phyloP scores from a whole-genome alignment of 1,139 yeast species.

The Saccharomycopsis hybrid region DNA sequence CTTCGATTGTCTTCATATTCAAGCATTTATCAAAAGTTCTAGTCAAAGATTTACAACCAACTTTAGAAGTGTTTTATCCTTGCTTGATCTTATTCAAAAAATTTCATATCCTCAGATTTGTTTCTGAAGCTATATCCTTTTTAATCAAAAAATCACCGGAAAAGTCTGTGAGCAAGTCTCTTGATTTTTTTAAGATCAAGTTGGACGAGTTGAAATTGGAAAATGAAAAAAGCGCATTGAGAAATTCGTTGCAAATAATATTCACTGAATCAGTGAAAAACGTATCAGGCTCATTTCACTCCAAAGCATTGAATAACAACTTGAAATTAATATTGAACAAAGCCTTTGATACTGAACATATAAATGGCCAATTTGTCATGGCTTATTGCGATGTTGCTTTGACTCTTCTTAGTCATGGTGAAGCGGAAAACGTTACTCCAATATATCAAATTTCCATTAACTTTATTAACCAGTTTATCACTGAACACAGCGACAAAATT shows the following conservation, averaged over 20 bases:
- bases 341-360: conserved; percentile 21
- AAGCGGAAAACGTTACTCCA: conserved; percentile 44
- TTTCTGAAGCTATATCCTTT: conserved; percentile 88
- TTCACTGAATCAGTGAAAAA: conserved; percentile 73
- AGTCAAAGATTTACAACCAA: conserved; percentile 46
- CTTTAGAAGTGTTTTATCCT: conserved; percentile 62
- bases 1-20: conserved; percentile 80
- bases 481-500: background rate
- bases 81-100: conserved; percentile 47
- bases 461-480: conserved; percentile 21
- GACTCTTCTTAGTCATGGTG: conserved; percentile 57
- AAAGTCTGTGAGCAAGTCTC: conserved; percentile 41
- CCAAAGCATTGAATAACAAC: conserved; percentile 52
- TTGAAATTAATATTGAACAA: conserved; percentile 33
- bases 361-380: conserved; percentile 28
- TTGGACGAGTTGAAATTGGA: conserved; percentile 35
- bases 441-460: conserved; percentile 37
- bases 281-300: conserved; percentile 67
- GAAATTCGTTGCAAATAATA: conserved; percentile 46
- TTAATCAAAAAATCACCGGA: conserved; percentile 63
- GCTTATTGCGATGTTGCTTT: conserved; percentile 55
- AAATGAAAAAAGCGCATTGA: conserved; percentile 23
- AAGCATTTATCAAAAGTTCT: conserved; percentile 70
- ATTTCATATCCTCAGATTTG: conserved; percentile 68
- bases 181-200: conserved; percentile 47